Conservation (phyloP, 371 early-diverging fungal species). For the Blakeslea trispora region DNA sequence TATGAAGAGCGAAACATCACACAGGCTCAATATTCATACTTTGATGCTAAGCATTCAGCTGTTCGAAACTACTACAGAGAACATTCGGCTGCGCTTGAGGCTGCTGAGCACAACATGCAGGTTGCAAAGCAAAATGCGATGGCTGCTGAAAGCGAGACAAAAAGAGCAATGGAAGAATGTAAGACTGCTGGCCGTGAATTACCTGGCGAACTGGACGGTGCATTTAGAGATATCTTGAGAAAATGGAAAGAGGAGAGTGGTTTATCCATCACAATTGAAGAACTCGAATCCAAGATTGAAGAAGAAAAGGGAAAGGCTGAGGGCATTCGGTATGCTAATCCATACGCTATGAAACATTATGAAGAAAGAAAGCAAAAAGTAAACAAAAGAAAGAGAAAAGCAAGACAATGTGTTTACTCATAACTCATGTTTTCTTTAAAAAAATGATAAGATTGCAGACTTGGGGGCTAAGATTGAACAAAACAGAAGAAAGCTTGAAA, state of each 20-base stretch:
- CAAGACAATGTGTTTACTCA: too few relatives aligned
- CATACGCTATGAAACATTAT: slow-evolving; percentile 67
- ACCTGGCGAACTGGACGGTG: slow-evolving; percentile 48
- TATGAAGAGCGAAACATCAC: slow-evolving; percentile 5
- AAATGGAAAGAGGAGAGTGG: slow-evolving; percentile 38
- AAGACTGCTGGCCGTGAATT: slow-evolving; percentile 43
- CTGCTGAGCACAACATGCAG: background rate
- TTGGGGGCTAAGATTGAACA: slow-evolving; percentile 34
- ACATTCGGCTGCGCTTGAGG: slow-evolving; percentile 4
- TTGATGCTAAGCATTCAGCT: slow-evolving; percentile 1
- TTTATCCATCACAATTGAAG: slow-evolving; percentile 24
- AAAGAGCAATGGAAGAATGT: slow-evolving; percentile 37
- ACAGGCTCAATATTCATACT: background rate
- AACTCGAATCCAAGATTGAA: slow-evolving; percentile 51
- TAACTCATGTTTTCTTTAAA: too few relatives aligned
- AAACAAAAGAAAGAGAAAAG: too few relatives aligned
- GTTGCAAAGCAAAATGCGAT: background rate
- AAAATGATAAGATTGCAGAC: too few relatives aligned
- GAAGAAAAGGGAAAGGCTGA: slow-evolving; percentile 54
- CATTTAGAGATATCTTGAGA: slow-evolving; percentile 44
- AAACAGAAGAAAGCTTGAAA: slow-evolving; percentile 28
- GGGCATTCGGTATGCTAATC: slow-evolving; percentile 46
- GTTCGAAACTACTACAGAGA: background rate
- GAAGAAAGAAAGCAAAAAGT: slow-evolving; percentile 60
- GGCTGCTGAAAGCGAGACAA: slow-evolving; percentile 15